phyloP scores from a whole-genome alignment of 257 asterid genomes.

The Forsythia suspensa region DNA sequence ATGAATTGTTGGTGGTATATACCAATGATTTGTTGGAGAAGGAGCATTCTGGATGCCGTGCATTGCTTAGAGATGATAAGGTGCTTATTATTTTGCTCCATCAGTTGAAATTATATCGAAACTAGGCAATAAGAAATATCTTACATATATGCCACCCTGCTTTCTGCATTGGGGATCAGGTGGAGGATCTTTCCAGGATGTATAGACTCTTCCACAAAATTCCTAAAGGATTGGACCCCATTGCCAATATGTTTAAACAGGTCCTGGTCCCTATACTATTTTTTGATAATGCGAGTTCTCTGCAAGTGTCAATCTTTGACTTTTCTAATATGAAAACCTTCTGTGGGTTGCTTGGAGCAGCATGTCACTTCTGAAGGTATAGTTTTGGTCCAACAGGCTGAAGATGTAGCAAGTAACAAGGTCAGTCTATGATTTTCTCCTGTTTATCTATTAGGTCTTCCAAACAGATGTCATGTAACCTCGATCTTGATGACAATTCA shows the following conservation, averaged over 20 bases:
- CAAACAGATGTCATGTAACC: too few species aligned
- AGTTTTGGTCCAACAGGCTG: conserved; percentile 53
- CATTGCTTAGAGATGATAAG: conserved; percentile 58
- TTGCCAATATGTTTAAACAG: conserved; percentile 51
- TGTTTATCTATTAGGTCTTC: too few species aligned
- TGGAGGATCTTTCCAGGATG: conserved; percentile 64
- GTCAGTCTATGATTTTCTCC: conserved; percentile 21
- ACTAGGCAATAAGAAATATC: neutral
- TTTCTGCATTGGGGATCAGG: conserved; percentile 28
- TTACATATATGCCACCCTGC: neutral
- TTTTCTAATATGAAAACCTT: neutral
- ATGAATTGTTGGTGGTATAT: conserved; percentile 41
- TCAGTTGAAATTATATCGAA: neutral
- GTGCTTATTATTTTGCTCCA: conserved; percentile 21
- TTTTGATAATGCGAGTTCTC: conserved; percentile 3
- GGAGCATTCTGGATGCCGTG: conserved; percentile 63
- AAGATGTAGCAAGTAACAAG: conserved; percentile 46
- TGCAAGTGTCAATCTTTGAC: neutral
- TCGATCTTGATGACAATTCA: too few species aligned
- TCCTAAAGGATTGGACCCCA: conserved; percentile 39
- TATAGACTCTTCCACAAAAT: conserved; percentile 47
- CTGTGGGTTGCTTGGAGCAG: conserved; percentile 30
- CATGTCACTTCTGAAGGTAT: conserved; percentile 55
- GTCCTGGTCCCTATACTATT: conserved; percentile 21
- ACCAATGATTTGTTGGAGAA: conserved; percentile 51